Evolutionary conservation across 495 filamentous ascomycete species (phyloP).

Genomic region (Cercophora samala): DNA sequence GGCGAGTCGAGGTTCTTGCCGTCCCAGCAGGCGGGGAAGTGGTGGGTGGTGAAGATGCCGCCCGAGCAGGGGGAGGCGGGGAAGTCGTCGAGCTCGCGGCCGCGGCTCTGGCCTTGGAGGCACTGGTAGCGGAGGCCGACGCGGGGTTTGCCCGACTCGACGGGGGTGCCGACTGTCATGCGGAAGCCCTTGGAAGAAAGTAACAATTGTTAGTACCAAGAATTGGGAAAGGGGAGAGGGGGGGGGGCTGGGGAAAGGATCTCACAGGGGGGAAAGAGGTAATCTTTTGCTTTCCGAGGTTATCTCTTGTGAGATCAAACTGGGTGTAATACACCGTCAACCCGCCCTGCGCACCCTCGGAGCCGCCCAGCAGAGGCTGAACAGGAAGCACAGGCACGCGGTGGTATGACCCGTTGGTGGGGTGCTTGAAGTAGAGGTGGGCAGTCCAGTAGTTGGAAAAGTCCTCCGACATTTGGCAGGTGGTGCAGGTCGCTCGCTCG

Average conservation of each 20-base stretch:
- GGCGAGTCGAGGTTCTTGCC: slow-evolving; percentile 54
- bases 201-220: not conserved
- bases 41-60: slow-evolving; percentile 49
- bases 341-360: slow-evolving; percentile 41
- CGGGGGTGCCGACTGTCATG: slow-evolving; percentile 50
- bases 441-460: slow-evolving; percentile 44
- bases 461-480: slow-evolving; percentile 29
- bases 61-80: slow-evolving; percentile 42
- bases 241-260: too few species aligned
- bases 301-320: slow-evolving; percentile 39
- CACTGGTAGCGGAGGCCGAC: slow-evolving; percentile 47
- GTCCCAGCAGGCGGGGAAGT: slow-evolving; percentile 56
- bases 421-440: slow-evolving; percentile 47
- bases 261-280: slow-evolving; percentile 40
- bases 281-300: slow-evolving; percentile 33
- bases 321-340: slow-evolving; percentile 47
- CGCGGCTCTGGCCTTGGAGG: slow-evolving; percentile 35
- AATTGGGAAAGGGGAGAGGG: too few species aligned
- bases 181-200: slow-evolving; percentile 37
- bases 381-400: slow-evolving; percentile 38
- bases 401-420: slow-evolving; percentile 46
- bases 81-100: slow-evolving; percentile 42
- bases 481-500: slow-evolving; percentile 35
- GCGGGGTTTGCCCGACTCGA: slow-evolving; percentile 32
- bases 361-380: slow-evolving; percentile 43